Base-by-base conservation (phyloP, 306 rosid genomes). In the Abrus precatorius region DNA sequence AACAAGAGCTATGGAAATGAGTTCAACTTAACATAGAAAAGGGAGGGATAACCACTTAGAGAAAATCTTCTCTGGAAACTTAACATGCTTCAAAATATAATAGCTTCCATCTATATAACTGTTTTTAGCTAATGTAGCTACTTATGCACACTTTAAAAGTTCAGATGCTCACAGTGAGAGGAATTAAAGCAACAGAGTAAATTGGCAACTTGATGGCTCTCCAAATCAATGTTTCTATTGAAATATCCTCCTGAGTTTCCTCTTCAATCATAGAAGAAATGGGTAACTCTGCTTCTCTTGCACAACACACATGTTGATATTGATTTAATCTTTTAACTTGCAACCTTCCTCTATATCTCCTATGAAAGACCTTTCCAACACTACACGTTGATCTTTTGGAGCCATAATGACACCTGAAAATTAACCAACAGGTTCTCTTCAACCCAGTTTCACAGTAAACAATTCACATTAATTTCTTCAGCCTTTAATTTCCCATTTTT, bases 181-280 rank as follows among this genome's bases (percentile, higher is more conserved):
- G 98, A 83, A 95, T 83, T 14, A 91, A 80, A 10, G 97, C 97
- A 83, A 95, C 98, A 33, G 93, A 91, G 87, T 92, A 95, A 34
- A 95, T 92, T 11, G 98, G 97, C 73, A 95, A 78, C 83, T 95
- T 95, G 28, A 86, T 43, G 8, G 97, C 98, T 75, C 98, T 95
- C 98, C 98, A 92, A 79, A 90, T 85, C 86, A 92, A 83, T 33
- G 85, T 84, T 57, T 64, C 84, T 85, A 50, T 90, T 9, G 92
- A 76, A 81, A 94, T 65, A 38, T 56, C 52, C 40, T 77, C 89
- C 6, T 87, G 69, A 81, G 73, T 54, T 53, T 71, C 69, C 43
- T 74, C 84, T 62, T 71, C 86, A 79, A 12, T 10, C 7, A n/a
- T 13, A 65, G 83, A 29, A 57, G 81, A 20, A 20, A 20, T 49